Percentiles rank a stretch among this genome's conserved stretches.
These are phyloP conservation scores for Chloromonas sp. DNA, from an alignment of 163 green algal genomes.

Conservation along the genomic window DNA sequence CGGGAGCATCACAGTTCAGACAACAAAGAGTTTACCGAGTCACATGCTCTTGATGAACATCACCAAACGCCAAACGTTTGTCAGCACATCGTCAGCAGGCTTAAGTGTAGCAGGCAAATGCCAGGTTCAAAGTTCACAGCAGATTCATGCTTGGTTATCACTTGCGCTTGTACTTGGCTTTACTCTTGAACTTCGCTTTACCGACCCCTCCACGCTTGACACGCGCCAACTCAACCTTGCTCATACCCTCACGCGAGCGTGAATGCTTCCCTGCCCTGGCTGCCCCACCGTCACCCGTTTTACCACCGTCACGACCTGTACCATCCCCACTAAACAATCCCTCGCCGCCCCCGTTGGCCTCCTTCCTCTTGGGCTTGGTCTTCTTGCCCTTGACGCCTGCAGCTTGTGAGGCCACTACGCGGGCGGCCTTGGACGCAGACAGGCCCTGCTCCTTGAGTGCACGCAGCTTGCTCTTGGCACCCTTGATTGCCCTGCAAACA, in stretches of 20 bases:
- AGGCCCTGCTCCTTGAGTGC: conserved; percentile 58
- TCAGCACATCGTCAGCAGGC: too few relatives aligned
- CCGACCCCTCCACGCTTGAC: conserved; percentile 64
- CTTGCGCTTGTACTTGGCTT: conserved; percentile 14
- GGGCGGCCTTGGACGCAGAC: conserved; percentile 41
- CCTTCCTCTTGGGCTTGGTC: conserved; percentile 35
- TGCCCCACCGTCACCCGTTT: too few relatives aligned
- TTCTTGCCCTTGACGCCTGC: conserved; percentile 17
- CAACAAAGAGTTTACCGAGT: too few relatives aligned
- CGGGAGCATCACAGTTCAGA: too few relatives aligned
- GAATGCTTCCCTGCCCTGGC: too few relatives aligned
- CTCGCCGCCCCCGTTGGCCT: not conserved
- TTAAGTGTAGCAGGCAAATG: too few relatives aligned
- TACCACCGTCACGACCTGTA: too few relatives aligned
- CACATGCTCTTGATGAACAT: too few relatives aligned
- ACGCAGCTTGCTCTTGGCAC: conserved; percentile 55
- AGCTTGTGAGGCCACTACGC: conserved; percentile 38
- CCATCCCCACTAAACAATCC: conserved; percentile 15
- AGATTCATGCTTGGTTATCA: not conserved
- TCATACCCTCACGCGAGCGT: not conserved
- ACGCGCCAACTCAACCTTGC: conserved; percentile 53
- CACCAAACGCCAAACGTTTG: too few relatives aligned
- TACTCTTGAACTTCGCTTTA: conserved; percentile 62
- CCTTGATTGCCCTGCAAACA: conserved; percentile 22
- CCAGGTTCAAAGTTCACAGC: too few relatives aligned